phyloP scores from a whole-genome alignment of 257 asterid species.

The Thymus quinquecostatus region DNA sequence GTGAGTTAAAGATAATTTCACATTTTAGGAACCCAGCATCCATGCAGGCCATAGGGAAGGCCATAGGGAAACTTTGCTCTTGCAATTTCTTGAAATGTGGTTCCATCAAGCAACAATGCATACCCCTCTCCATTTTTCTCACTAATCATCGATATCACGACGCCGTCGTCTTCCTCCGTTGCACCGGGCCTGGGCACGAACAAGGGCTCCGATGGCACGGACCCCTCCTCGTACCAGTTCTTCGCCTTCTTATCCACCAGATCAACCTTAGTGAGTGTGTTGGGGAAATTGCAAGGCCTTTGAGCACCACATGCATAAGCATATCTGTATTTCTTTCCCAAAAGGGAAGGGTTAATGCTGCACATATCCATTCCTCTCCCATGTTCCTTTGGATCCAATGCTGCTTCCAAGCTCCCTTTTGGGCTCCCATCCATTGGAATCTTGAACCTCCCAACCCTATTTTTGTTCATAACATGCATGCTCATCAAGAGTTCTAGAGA shows the following conservation, averaged over 20 bases:
- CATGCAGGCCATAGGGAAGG: slow-evolving; percentile 95
- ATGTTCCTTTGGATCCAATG: slow-evolving; percentile 88
- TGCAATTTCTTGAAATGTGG: slow-evolving; percentile 87
- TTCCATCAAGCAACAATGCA: slow-evolving; percentile 79
- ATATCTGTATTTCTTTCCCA: slow-evolving; percentile 84
- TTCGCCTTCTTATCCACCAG: slow-evolving; percentile 72
- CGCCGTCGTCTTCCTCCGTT: slow-evolving; percentile 90
- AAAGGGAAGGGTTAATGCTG: slow-evolving; percentile 70
- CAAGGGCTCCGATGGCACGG: slow-evolving; percentile 89
- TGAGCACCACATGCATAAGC: slow-evolving; percentile 96
- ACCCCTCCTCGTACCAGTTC: slow-evolving; percentile 84
- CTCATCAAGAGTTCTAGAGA: too few species aligned
- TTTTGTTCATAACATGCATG: too few species aligned
- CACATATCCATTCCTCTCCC: slow-evolving; percentile 97
- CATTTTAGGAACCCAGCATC: slow-evolving; percentile 88
- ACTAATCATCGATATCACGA: slow-evolving; percentile 80
- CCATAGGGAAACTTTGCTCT: slow-evolving; percentile 95
- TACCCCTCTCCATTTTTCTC: slow-evolving; percentile 87
- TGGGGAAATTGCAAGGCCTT: slow-evolving; percentile 96
- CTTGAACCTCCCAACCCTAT: slow-evolving; percentile 85
- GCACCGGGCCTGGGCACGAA: slow-evolving; percentile 92
- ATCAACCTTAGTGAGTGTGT: slow-evolving; percentile 86
- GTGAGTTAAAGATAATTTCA: background rate
- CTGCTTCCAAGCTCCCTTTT: slow-evolving; percentile 76
- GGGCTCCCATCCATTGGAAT: slow-evolving; percentile 87